Evolutionary conservation across 1,139 yeast species (phyloP).

Genomic region (Magnusiomyces tetraspermus): DNA sequence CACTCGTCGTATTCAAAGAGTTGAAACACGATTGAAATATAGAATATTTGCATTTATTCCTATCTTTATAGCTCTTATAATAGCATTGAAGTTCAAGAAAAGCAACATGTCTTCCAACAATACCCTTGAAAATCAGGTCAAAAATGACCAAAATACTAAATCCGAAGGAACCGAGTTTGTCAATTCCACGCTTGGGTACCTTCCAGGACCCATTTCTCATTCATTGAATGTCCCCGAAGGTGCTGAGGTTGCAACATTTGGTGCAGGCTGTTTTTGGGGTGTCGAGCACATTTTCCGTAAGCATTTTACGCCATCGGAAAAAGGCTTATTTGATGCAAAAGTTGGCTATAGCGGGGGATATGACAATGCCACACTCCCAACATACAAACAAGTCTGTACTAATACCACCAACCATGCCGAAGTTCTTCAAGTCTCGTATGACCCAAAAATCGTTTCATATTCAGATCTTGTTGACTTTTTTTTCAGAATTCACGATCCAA

Average conservation of each 20-base stretch:
- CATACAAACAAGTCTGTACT: slow-evolving; percentile 65
- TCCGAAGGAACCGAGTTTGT: neutral
- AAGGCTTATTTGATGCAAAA: slow-evolving; percentile 62
- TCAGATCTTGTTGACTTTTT: slow-evolving; percentile 69
- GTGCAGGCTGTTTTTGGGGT: slow-evolving; percentile 76
- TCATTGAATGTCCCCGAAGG: slow-evolving; percentile 26
- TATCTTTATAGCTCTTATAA: neutral
- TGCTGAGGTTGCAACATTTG: slow-evolving; percentile 34
- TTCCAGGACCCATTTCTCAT: slow-evolving; percentile 22
- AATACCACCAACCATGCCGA: slow-evolving; percentile 62
- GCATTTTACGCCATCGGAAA: slow-evolving; percentile 39
- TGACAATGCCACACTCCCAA: slow-evolving; percentile 40
- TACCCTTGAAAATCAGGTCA: too few species aligned
- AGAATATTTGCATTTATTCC: neutral
- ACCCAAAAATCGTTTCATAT: slow-evolving; percentile 52
- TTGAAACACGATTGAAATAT: neutral
- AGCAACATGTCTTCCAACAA: too few species aligned
- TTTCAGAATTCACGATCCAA: slow-evolving; percentile 83
- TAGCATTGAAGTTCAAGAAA: neutral
- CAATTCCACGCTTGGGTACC: neutral
- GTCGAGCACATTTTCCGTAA: slow-evolving; percentile 76
- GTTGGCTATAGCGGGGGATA: slow-evolving; percentile 89
- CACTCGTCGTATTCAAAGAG: neutral
- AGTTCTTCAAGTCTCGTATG: slow-evolving; percentile 70
- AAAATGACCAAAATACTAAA: neutral